Conservation (phyloP, 345 rosid species). For the Hibiscus tridactylites region DNA sequence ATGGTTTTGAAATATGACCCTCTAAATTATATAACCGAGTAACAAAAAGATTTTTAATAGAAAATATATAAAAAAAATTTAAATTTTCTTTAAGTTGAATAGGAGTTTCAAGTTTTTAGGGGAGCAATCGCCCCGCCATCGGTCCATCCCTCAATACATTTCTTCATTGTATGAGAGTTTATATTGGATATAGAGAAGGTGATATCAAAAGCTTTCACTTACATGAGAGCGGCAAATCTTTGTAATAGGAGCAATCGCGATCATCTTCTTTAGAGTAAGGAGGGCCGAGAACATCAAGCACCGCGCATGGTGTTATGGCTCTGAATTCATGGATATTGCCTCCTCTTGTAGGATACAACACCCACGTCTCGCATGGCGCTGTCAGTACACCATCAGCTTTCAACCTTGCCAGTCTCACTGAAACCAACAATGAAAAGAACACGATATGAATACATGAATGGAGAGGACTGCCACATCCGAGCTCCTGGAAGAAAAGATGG, state of each 20-base stretch:
- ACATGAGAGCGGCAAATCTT: conserved; percentile 39
- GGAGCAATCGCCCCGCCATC: too few species aligned
- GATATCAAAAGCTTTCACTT: conserved; percentile 14
- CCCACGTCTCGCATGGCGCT: conserved; percentile 54
- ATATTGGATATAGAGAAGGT: not conserved
- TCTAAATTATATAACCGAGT: too few species aligned
- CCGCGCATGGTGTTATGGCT: conserved; percentile 52
- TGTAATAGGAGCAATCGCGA: conserved; percentile 55
- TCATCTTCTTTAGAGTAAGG: conserved; percentile 51
- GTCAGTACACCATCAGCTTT: conserved; percentile 23
- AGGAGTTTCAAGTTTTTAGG: too few species aligned
- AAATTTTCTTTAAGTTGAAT: too few species aligned
- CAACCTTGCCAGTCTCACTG: conserved; percentile 48
- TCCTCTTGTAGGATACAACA: conserved; percentile 61
- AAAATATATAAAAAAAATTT: too few species aligned
- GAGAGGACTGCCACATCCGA: not conserved
- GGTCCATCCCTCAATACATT: too few species aligned
- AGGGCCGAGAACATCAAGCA: conserved; percentile 72
- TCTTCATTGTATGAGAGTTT: too few species aligned
- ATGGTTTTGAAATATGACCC: too few species aligned
- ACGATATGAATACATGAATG: not conserved
- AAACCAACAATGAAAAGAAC: not conserved
- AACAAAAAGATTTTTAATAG: too few species aligned
- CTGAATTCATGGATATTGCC: conserved; percentile 68
- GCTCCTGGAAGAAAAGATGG: not conserved